Conservation (phyloP, 2,329 filamentous ascomycete species). For the Penicillium sp. region DNA sequence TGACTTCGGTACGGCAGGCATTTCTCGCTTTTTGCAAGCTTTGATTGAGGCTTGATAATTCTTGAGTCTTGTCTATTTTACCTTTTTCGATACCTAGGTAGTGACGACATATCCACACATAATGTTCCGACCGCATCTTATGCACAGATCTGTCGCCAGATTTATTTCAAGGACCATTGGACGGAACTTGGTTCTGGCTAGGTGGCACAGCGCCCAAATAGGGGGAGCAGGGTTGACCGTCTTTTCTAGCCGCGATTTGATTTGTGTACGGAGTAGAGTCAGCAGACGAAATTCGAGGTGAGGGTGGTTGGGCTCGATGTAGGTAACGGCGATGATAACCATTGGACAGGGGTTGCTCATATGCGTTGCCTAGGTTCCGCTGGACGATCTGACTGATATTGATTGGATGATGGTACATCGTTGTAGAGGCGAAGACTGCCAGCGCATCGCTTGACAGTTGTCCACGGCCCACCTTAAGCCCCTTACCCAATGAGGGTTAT, state of each 20-base stretch:
- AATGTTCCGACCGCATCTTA: slow-evolving; percentile 1
- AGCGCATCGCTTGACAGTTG: slow-evolving; percentile 9
- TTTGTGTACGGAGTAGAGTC: background rate
- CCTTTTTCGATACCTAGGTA: slow-evolving; percentile 2
- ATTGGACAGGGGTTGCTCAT: background rate
- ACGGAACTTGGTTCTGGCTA: background rate
- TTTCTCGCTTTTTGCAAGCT: background rate
- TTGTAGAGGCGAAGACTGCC: slow-evolving; percentile 4
- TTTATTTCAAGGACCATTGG: background rate
- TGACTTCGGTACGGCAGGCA: background rate
- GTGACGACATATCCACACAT: background rate
- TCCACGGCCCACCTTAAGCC: background rate
- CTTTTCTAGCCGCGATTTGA: background rate
- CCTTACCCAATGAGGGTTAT: slow-evolving; percentile 1
- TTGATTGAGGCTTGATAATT: background rate
- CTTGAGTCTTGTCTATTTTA: background rate
- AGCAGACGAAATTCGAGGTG: background rate
- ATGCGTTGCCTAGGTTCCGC: background rate
- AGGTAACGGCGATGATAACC: background rate
- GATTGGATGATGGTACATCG: slow-evolving; percentile 1
- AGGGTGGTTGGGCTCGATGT: background rate
- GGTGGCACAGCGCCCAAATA: background rate
- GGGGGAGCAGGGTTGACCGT: background rate
- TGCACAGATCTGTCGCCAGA: background rate
- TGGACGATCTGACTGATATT: slow-evolving; percentile 4